Evolutionary conservation across 2,329 filamentous ascomycete genomes (phyloP).

Genomic region (Microsporum audouinii): DNA sequence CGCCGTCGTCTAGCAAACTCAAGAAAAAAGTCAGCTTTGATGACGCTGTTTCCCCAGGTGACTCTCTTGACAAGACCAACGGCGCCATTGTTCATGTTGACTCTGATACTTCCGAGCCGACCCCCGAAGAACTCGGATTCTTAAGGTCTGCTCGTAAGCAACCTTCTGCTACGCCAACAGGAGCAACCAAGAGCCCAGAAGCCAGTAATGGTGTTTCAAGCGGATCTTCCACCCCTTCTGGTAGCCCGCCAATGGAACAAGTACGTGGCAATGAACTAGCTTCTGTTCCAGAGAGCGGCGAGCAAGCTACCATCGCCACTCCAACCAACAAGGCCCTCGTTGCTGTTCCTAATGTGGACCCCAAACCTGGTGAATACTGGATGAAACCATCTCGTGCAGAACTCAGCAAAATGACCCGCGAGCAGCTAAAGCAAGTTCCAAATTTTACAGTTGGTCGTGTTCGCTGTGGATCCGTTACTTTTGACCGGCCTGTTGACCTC

Average conservation of each 20-base stretch:
- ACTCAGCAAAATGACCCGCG: slow-evolving; percentile 65
- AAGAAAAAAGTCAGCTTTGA: slow-evolving; percentile 92
- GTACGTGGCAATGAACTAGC: slow-evolving; percentile 64
- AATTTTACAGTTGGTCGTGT: slow-evolving; percentile 73
- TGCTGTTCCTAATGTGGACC: slow-evolving; percentile 32
- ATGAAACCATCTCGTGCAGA: slow-evolving; percentile 66
- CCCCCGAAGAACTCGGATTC: slow-evolving; percentile 49
- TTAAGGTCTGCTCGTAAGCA: slow-evolving; percentile 43
- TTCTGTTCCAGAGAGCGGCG: slow-evolving; percentile 55
- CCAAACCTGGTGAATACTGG: slow-evolving; percentile 69
- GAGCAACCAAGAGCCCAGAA: slow-evolving; percentile 27
- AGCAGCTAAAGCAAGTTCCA: slow-evolving; percentile 62
- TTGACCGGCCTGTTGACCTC: slow-evolving; percentile 72
- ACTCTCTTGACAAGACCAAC: slow-evolving; percentile 25
- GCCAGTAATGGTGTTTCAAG: slow-evolving; percentile 13
- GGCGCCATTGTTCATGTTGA: slow-evolving; percentile 45
- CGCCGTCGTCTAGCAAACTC: slow-evolving; percentile 20
- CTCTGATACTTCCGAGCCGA: slow-evolving; percentile 41
- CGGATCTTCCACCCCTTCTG: slow-evolving; percentile 22
- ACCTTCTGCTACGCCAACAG: slow-evolving; percentile 32
- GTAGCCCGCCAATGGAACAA: slow-evolving; percentile 56
- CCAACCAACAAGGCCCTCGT: slow-evolving; percentile 25
- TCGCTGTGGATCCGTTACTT: slow-evolving; percentile 69
- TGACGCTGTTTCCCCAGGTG: slow-evolving; percentile 44
- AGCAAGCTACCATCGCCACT: slow-evolving; percentile 41